These are phyloP conservation scores for Phymatotrichopsis omnivora DNA, from an alignment of 2,329 filamentous ascomycete genomes.

Conservation along the genomic window DNA sequence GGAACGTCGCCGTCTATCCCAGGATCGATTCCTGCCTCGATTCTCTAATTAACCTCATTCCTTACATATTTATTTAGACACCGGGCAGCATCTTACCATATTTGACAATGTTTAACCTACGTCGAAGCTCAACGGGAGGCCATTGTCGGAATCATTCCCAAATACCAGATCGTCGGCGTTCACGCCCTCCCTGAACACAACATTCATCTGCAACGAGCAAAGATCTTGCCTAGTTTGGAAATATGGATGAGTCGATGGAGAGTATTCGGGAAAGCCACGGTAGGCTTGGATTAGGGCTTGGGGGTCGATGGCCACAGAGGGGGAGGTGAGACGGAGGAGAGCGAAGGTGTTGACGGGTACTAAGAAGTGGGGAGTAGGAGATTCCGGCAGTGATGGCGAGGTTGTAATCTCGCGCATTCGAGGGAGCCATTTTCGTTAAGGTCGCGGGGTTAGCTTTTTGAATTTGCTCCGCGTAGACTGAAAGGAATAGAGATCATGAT, in stretches of 20 bases:
- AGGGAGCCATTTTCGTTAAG: too few relatives aligned
- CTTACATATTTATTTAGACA: too few relatives aligned
- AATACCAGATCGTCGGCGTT: conserved; percentile 68
- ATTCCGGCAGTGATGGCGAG: conserved; percentile 74
- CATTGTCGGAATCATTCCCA: conserved; percentile 90
- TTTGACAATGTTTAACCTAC: conserved; percentile 12
- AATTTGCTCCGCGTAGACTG: too few relatives aligned
- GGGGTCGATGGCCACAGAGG: conserved; percentile 54
- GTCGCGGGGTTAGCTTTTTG: too few relatives aligned
- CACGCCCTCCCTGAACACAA: conserved; percentile 59
- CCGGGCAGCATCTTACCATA: too few relatives aligned
- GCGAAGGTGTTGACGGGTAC: conserved; percentile 65
- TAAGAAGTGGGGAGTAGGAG: conserved; percentile 58
- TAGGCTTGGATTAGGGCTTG: conserved; percentile 42
- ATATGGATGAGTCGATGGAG: conserved; percentile 58
- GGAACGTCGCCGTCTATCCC: conserved; percentile 84
- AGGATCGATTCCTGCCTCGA: conserved; percentile 85
- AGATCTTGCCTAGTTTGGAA: conserved; percentile 66
- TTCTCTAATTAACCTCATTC: too few relatives aligned
- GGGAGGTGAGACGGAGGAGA: conserved; percentile 47
- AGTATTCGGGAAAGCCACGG: conserved; percentile 37
- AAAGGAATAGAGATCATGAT: too few relatives aligned
- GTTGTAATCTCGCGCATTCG: conserved; percentile 68
- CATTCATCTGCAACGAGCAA: conserved; percentile 72
- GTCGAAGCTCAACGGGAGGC: conserved; percentile 71